These are phyloP conservation scores for Apiospora rasikravindrae DNA, from an alignment of 2,329 filamentous ascomycete genomes.

Conservation along the genomic window DNA sequence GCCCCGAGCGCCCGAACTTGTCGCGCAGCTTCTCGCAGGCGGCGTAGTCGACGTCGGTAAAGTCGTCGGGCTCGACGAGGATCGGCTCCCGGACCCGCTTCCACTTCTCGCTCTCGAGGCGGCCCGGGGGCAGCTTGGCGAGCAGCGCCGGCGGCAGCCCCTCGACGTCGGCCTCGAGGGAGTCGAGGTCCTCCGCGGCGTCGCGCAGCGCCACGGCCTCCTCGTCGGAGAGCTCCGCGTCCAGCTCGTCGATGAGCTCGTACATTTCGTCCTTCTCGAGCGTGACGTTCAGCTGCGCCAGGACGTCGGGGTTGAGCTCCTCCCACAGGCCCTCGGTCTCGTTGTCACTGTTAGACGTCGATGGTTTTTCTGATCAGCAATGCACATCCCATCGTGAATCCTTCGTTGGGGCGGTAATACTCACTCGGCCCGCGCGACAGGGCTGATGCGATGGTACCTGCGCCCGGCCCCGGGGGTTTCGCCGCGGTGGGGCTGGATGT, in stretches of 20 bases:
- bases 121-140: background rate
- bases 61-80: constrained; percentile 26
- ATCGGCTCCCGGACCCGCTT: constrained; percentile 25
- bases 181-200: background rate
- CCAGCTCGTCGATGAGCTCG: background rate
- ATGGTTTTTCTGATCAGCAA: too few species aligned
- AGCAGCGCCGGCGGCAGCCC: background rate
- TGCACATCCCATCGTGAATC: background rate
- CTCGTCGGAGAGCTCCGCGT: background rate
- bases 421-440: background rate
- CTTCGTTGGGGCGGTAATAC: background rate
- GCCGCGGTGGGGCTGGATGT: background rate
- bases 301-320: background rate
- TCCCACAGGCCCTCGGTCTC: background rate
- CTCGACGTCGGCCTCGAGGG: background rate
- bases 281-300: background rate
- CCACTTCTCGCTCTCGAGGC: background rate
- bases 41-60: background rate
- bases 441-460: background rate
- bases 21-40: background rate
- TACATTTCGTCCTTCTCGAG: background rate
- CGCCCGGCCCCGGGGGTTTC: background rate
- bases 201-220: too few species aligned
- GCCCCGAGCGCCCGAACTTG: background rate
- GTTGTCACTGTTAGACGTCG: background rate